A percentile compares a stretch with the other conserved stretches of the same genome.
These are phyloP conservation scores for Cicer chorassanicum DNA, from an alignment of 306 rosid genomes.

Conservation along the genomic window DNA sequence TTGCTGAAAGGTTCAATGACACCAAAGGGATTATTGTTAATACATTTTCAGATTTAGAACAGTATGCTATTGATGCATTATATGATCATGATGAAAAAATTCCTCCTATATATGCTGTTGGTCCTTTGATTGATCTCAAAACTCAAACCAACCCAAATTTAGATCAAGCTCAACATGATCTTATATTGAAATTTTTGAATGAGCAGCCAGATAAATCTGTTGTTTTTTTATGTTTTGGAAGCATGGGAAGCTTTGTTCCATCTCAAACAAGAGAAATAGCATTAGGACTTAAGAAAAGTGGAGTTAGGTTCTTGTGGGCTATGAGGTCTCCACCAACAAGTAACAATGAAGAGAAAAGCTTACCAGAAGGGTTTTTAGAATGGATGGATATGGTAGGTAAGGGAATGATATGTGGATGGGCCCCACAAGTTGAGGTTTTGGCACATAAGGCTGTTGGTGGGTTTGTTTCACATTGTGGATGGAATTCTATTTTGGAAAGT, in stretches of 20 bases:
- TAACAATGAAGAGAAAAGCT: slow-evolving; percentile 32
- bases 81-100: slow-evolving; percentile 35
- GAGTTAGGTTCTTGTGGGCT: slow-evolving; percentile 66
- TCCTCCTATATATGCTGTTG: slow-evolving; percentile 66
- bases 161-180: slow-evolving; percentile 50
- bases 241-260: slow-evolving; percentile 58
- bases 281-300: slow-evolving; percentile 54
- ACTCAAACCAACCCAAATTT: slow-evolving; percentile 41
- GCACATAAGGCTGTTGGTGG: slow-evolving; percentile 60
- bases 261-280: slow-evolving; percentile 68
- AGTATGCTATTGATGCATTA: slow-evolving; percentile 43
- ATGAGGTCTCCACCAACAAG: slow-evolving; percentile 42
- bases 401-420: slow-evolving; percentile 70
- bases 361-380: slow-evolving; percentile 69
- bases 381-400: slow-evolving; percentile 49
- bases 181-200: slow-evolving; percentile 63
- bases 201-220: slow-evolving; percentile 56
- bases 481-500: slow-evolving; percentile 76
- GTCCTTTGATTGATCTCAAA: slow-evolving; percentile 57
- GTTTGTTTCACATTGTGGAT: slow-evolving; percentile 70
- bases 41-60: slow-evolving; percentile 57
- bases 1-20: slow-evolving; percentile 54
- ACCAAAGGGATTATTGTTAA: slow-evolving; percentile 64
- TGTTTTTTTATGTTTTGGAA: slow-evolving; percentile 72
- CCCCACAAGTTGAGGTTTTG: slow-evolving; percentile 62